Evolutionary conservation across 441 rosid species (phyloP).

Genomic region (Viola pubescens): DNA sequence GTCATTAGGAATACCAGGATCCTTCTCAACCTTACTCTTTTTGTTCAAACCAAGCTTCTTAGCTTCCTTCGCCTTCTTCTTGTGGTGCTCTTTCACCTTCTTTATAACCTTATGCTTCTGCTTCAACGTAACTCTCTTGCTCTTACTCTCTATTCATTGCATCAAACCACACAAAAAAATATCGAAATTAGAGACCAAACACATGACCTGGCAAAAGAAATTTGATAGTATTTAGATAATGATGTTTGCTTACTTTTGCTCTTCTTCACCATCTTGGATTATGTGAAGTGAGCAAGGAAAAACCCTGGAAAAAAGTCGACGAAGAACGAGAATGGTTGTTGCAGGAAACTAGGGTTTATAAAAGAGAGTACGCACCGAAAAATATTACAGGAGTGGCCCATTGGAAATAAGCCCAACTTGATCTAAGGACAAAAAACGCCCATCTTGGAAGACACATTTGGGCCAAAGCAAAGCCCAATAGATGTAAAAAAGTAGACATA

Average conservation of each 20-base stretch:
- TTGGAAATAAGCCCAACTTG: too few relatives aligned
- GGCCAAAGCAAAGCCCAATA: too few relatives aligned
- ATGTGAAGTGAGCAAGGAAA: neutral
- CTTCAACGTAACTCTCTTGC: slow-evolving; percentile 75
- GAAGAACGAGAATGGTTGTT: neutral
- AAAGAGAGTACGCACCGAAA: too few relatives aligned
- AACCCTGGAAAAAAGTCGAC: neutral
- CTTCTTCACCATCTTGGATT: slow-evolving; percentile 62
- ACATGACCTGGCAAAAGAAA: neutral
- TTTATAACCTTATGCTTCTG: slow-evolving; percentile 77
- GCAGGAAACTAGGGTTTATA: neutral
- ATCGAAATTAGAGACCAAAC: neutral
- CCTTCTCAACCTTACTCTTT: slow-evolving; percentile 68
- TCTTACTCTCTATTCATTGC: slow-evolving; percentile 68
- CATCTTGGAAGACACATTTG: too few relatives aligned
- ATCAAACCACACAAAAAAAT: neutral
- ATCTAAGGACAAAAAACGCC: too few relatives aligned
- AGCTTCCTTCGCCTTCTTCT: slow-evolving; percentile 90
- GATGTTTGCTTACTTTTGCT: slow-evolving; percentile 66
- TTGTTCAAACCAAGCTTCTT: slow-evolving; percentile 58
- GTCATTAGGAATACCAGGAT: slow-evolving; percentile 96
- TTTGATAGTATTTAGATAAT: neutral
- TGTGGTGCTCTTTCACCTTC: slow-evolving; percentile 94
- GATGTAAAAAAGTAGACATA: neutral
- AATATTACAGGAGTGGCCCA: too few relatives aligned